These are phyloP conservation scores for Hymenoscyphus infarciens DNA, from an alignment of 2,329 filamentous ascomycete genomes.

Conservation along the genomic window DNA sequence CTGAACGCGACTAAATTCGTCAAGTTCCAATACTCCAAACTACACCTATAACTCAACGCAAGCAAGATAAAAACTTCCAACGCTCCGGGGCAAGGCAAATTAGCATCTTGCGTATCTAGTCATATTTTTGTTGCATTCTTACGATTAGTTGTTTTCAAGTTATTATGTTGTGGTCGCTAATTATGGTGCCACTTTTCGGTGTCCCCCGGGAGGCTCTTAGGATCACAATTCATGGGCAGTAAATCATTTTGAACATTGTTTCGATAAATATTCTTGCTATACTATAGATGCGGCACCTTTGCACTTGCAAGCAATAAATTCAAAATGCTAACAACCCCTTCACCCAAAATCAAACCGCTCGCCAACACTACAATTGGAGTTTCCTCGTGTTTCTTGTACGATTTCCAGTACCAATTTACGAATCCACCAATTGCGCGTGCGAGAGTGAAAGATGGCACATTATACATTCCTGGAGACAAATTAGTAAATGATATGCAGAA, in stretches of 20 bases:
- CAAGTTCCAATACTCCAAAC: too few relatives aligned
- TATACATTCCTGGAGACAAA: slow-evolving; percentile 74
- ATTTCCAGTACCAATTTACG: slow-evolving; percentile 74
- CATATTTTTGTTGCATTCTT: too few relatives aligned
- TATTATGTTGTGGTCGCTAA: too few relatives aligned
- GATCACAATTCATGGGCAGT: background rate
- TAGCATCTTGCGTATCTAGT: too few relatives aligned
- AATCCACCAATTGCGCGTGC: slow-evolving; percentile 79
- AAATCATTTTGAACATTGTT: background rate
- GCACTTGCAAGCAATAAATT: slow-evolving; percentile 80
- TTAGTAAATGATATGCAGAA: slow-evolving; percentile 9
- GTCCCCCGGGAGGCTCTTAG: too few relatives aligned
- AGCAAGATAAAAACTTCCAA: too few relatives aligned
- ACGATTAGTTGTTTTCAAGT: too few relatives aligned
- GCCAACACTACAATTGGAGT: slow-evolving; percentile 88
- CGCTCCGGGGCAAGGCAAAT: too few relatives aligned
- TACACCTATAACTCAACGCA: too few relatives aligned
- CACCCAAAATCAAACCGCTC: slow-evolving; percentile 83
- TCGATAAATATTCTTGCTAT: background rate
- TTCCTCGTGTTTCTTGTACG: slow-evolving; percentile 50
- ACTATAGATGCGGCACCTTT: slow-evolving; percentile 64
- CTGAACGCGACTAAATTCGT: too few relatives aligned
- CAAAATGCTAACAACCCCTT: slow-evolving; percentile 87
- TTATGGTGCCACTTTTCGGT: too few relatives aligned
- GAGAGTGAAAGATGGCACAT: slow-evolving; percentile 91